Percentiles rank a stretch among this genome's conserved stretches.
Conservation (phyloP, 2,329 filamentous ascomycete genomes). For the Aureobasidium uvarum region DNA sequence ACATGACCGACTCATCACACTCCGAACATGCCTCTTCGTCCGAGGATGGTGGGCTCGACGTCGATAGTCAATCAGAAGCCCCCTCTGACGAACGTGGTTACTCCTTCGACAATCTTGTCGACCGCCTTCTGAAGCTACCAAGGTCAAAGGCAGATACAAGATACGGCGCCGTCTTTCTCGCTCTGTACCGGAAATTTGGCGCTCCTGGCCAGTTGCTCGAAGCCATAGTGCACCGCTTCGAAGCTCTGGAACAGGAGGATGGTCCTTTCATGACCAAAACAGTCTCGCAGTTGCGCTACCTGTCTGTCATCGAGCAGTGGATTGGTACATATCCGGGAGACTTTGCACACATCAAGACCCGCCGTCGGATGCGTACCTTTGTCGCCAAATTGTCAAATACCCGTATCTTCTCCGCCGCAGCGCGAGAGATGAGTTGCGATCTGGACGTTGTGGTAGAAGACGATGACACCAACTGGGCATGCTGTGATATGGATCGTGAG, state of each 20-base stretch:
- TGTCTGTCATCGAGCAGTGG: slow-evolving; percentile 85
- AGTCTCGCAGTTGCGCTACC: slow-evolving; percentile 76
- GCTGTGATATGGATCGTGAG: slow-evolving; percentile 64
- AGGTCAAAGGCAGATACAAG: slow-evolving; percentile 86
- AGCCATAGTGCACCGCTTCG: slow-evolving; percentile 73
- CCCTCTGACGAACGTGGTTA: slow-evolving; percentile 60
- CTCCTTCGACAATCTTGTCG: slow-evolving; percentile 60
- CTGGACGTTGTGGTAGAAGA: slow-evolving; percentile 76
- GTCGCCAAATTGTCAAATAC: slow-evolving; percentile 70
- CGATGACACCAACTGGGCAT: slow-evolving; percentile 92
- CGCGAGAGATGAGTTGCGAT: slow-evolving; percentile 78
- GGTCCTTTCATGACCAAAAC: slow-evolving; percentile 71
- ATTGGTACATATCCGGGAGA: slow-evolving; percentile 87
- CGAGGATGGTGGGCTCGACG: slow-evolving; percentile 55
- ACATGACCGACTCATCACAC: slow-evolving; percentile 55
- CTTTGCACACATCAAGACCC: slow-evolving; percentile 76
- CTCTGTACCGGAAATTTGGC: slow-evolving; percentile 90
- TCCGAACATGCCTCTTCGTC: slow-evolving; percentile 64
- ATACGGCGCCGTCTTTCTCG: slow-evolving; percentile 85
- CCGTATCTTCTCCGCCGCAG: slow-evolving; percentile 78
- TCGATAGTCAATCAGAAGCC: slow-evolving; percentile 28
- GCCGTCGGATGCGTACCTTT: slow-evolving; percentile 70
- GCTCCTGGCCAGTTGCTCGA: slow-evolving; percentile 75
- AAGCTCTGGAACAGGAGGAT: slow-evolving; percentile 65
- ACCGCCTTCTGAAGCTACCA: slow-evolving; percentile 77